Percentiles rank a stretch among this genome's conserved stretches.
These are phyloP conservation scores for Paecilomyces sp. DNA, from an alignment of 2,329 filamentous ascomycete genomes.

Conservation along the genomic window DNA sequence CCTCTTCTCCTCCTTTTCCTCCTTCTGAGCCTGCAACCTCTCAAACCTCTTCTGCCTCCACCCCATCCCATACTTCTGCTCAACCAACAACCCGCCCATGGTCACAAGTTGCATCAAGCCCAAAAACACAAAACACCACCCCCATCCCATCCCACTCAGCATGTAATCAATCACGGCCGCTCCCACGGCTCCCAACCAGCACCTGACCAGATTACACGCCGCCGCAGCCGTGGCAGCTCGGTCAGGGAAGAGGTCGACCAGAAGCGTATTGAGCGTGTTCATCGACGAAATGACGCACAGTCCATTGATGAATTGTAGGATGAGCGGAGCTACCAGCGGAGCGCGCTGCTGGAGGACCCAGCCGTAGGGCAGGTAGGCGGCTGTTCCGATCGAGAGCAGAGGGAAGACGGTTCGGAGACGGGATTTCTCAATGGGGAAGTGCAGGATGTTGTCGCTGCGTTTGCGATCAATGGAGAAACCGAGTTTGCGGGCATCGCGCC, in stretches of 20 bases:
- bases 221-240: conserved; percentile 26
- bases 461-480: conserved; percentile 56
- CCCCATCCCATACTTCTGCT: conserved; percentile 16
- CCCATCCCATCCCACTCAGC: conserved; percentile 25
- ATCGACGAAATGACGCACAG: conserved; percentile 27
- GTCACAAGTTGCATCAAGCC: conserved; percentile 25
- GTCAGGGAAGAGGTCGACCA: conserved; percentile 34
- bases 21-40: neutral
- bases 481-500: conserved; percentile 54
- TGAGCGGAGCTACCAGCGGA: conserved; percentile 23
- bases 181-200: conserved; percentile 27
- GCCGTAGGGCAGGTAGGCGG: conserved; percentile 26
- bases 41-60: conserved; percentile 17
- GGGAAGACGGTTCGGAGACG: conserved; percentile 26
- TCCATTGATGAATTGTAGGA: conserved; percentile 26
- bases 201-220: conserved; percentile 29
- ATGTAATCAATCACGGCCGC: conserved; percentile 28
- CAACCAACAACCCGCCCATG: conserved; percentile 21
- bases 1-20: neutral
- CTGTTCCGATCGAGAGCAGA: conserved; percentile 17
- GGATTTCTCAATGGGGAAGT: conserved; percentile 45
- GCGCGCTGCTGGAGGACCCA: conserved; percentile 30
- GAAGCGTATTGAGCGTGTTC: conserved; percentile 37
- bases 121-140: conserved; percentile 33
- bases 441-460: conserved; percentile 44